phyloP scores from a whole-genome alignment of 1,284 basidiomycete genomes.

The Pholiota adiposa region DNA sequence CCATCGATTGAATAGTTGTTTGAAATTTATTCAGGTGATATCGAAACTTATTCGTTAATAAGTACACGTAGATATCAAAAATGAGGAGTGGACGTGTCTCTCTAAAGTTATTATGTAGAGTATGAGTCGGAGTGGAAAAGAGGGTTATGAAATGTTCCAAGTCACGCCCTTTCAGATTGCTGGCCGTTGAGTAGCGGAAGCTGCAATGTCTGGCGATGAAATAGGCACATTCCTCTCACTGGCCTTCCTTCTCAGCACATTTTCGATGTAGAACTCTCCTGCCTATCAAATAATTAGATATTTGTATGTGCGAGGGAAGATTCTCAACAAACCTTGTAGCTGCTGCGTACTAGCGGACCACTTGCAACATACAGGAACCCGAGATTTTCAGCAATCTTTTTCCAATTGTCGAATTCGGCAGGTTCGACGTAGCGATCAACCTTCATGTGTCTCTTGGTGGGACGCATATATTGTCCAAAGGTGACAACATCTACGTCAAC shows the following conservation, averaged over 20 bases:
- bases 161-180: too few species aligned
- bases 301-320: not conserved
- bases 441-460: slow-evolving; percentile 99
- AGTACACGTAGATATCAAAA: too few species aligned
- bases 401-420: slow-evolving; percentile 93
- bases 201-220: not conserved
- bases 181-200: not conserved
- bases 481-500: slow-evolving; percentile 96
- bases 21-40: too few species aligned
- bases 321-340: slow-evolving; percentile 76
- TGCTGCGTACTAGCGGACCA: slow-evolving; percentile 94
- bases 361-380: slow-evolving; percentile 98
- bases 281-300: slow-evolving; percentile 53
- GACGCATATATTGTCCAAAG: slow-evolving; percentile 99
- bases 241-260: slow-evolving; percentile 73
- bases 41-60: too few species aligned
- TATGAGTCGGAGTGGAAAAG: too few species aligned
- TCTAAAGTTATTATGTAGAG: too few species aligned
- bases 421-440: slow-evolving; percentile 96
- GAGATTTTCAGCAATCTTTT: slow-evolving; percentile 86
- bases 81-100: too few species aligned
- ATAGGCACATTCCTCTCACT: slow-evolving; percentile 2
- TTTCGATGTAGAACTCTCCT: slow-evolving; percentile 92
- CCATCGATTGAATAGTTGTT: too few species aligned
- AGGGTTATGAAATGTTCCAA: too few species aligned